Evolutionary conservation across 176 grass and related monocot genomes (phyloP).

Genomic region (Canna indica): DNA sequence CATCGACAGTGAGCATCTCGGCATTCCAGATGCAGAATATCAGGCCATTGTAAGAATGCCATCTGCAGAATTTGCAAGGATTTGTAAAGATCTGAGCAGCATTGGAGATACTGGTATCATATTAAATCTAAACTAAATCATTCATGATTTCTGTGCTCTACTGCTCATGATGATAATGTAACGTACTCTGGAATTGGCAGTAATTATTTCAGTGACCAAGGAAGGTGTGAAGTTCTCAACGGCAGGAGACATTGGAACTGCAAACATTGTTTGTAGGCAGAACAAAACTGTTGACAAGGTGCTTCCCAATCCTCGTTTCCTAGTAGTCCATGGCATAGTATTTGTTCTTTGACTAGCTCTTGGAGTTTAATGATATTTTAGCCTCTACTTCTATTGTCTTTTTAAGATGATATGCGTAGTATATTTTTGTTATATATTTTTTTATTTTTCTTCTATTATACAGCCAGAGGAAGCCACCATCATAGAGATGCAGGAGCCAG

Average conservation of each 20-base stretch:
- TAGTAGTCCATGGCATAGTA: too few relatives aligned
- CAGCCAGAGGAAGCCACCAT: conserved; percentile 24
- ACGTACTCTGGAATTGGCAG: conserved; percentile 10
- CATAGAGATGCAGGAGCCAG: conserved; percentile 33
- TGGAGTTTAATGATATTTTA: too few relatives aligned
- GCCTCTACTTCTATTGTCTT: too few relatives aligned
- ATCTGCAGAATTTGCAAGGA: conserved; percentile 28
- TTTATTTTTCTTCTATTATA: neutral
- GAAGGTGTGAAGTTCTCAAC: conserved; percentile 43
- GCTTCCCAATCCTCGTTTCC: neutral
- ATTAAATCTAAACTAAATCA: neutral
- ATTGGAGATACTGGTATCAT: conserved; percentile 33
- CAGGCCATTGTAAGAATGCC: conserved; percentile 22
- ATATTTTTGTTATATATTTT: neutral
- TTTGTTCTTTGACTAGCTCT: too few relatives aligned
- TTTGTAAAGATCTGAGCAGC: conserved; percentile 37
- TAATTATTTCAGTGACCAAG: conserved; percentile 31
- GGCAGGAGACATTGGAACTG: conserved; percentile 31
- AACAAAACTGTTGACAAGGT: conserved; percentile 35
- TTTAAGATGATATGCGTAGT: too few relatives aligned
- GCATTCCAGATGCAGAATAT: conserved; percentile 30
- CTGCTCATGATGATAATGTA: neutral
- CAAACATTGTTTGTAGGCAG: conserved; percentile 32
- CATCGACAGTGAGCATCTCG: conserved; percentile 36
- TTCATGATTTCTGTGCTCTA: neutral